A percentile compares a stretch with the other conserved stretches of the same genome.
Conservation (phyloP, 176 grass and related monocot genomes). For the Neostapfia colusana region DNA sequence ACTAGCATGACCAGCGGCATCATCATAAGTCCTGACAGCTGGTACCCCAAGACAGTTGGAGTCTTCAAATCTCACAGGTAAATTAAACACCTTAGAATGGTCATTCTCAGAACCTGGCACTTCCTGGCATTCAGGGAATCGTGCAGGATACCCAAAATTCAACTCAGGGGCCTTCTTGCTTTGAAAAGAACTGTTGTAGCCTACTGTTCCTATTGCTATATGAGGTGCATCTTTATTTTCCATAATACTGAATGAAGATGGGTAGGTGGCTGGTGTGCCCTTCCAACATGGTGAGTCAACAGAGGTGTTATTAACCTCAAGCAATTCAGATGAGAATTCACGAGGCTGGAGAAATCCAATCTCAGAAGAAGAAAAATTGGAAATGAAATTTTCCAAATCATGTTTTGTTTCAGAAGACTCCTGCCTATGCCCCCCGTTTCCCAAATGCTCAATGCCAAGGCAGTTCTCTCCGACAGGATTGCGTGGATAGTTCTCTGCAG, state of each 20-base stretch:
- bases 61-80: constrained; percentile 21
- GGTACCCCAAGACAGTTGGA: neutral
- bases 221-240: constrained; percentile 33
- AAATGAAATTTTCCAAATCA: constrained; percentile 20
- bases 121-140: constrained; percentile 4
- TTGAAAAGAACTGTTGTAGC: constrained; percentile 35
- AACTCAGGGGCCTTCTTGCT: constrained; percentile 23
- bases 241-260: constrained; percentile 40
- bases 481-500: neutral
- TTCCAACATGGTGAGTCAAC: constrained; percentile 79
- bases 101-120: constrained; percentile 27
- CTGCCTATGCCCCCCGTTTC: constrained; percentile 18
- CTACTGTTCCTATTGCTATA: neutral
- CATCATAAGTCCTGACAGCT: neutral
- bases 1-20: constrained; percentile 4
- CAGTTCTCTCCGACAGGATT: constrained; percentile 23
- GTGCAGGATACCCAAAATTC: constrained; percentile 13
- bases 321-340: constrained; percentile 39
- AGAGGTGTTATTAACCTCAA: constrained; percentile 46
- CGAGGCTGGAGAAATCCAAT: constrained; percentile 22
- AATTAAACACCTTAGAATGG: constrained; percentile 15
- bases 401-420: constrained; percentile 28
- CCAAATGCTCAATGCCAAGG: neutral
- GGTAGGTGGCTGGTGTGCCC: constrained; percentile 42
- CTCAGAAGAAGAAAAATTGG: constrained; percentile 35